phyloP scores from a whole-genome alignment of 177 flowering plant genomes.

The Vitis hybrid region DNA sequence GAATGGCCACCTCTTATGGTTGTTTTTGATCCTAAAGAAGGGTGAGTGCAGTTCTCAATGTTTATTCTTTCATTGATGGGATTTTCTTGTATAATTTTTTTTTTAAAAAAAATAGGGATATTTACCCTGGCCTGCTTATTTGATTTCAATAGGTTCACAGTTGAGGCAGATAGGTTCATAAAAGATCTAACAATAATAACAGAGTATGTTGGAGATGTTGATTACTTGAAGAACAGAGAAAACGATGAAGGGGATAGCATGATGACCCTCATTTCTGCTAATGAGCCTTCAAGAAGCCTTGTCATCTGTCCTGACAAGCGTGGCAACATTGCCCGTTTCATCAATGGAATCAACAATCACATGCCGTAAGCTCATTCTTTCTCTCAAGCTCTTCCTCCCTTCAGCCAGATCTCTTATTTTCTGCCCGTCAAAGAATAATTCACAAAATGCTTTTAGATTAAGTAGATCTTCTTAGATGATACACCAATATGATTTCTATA shows the following conservation, averaged over 20 bases:
- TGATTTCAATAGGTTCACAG: constrained; percentile 69
- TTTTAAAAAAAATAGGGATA: background rate
- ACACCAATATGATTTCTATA: no score
- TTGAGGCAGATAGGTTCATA: constrained; percentile 76
- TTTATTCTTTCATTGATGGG: background rate
- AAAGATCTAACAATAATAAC: constrained; percentile 84
- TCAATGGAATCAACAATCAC: constrained; percentile 93
- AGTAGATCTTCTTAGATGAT: no score
- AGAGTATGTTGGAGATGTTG: constrained; percentile 93
- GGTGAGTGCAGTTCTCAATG: constrained; percentile 39
- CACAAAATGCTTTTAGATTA: no score
- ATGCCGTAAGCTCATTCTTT: constrained; percentile 51
- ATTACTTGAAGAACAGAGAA: constrained; percentile 76
- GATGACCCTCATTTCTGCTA: constrained; percentile 80
- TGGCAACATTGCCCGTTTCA: constrained; percentile 86
- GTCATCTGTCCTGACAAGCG: constrained; percentile 93
- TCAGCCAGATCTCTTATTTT: background rate
- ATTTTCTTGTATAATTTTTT: no score
- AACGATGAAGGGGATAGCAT: constrained; percentile 87
- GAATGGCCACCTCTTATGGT: constrained; percentile 94
- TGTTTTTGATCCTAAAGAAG: constrained; percentile 80
- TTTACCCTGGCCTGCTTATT: background rate
- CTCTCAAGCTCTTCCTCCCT: background rate
- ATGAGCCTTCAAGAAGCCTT: constrained; percentile 58
- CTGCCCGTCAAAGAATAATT: no score